Evolutionary conservation across 2,329 filamentous ascomycete species (phyloP).

Genomic region (Fusarium longipes): DNA sequence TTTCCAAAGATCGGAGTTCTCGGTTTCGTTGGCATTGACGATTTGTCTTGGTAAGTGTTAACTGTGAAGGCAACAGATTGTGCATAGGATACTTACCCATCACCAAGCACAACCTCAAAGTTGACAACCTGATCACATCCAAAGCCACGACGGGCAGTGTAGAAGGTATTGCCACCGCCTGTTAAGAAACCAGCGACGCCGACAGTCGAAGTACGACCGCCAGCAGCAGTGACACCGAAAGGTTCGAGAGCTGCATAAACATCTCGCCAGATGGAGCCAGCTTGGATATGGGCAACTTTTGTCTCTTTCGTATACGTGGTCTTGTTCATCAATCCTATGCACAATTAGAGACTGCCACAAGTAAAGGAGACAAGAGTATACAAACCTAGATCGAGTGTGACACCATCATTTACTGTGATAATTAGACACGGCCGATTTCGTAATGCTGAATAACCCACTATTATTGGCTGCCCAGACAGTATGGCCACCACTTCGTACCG

Average conservation of each 20-base stretch:
- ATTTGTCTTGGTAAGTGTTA: not conserved
- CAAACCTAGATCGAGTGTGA: slow-evolving; percentile 20
- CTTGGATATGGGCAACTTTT: slow-evolving; percentile 16
- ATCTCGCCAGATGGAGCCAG: slow-evolving; percentile 13
- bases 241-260: slow-evolving; percentile 10
- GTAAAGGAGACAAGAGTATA: not conserved
- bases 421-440: slow-evolving; percentile 1
- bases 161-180: slow-evolving; percentile 42
- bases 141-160: slow-evolving; percentile 29
- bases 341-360: not conserved
- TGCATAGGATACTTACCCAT: not conserved
- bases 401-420: slow-evolving; percentile 11
- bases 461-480: slow-evolving; percentile 24
- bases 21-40: slow-evolving; percentile 30
- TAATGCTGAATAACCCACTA: not conserved
- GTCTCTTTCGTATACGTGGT: slow-evolving; percentile 15
- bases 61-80: rapidly evolving
- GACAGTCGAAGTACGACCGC: slow-evolving; percentile 9
- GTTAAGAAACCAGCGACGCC: slow-evolving; percentile 48
- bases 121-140: slow-evolving; percentile 56
- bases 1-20: slow-evolving; percentile 29
- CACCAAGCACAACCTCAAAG: slow-evolving; percentile 56
- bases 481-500: slow-evolving; percentile 14
- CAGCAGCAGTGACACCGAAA: slow-evolving; percentile 15
- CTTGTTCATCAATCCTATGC: slow-evolving; percentile 17